Conservation (phyloP, 1,139 yeast species). For the Meyerozyma carpophila region DNA sequence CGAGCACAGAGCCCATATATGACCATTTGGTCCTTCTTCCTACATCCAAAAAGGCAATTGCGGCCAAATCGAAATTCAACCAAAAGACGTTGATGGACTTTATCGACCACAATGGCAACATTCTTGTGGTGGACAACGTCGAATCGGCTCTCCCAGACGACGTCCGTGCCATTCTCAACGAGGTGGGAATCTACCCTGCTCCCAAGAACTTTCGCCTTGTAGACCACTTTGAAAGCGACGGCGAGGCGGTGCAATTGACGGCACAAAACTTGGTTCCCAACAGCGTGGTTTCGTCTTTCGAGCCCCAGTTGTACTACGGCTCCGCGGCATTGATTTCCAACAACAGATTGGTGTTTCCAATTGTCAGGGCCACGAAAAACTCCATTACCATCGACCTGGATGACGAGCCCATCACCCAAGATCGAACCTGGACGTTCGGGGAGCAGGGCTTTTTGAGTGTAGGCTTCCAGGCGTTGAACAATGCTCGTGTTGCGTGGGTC, state of each 20-base stretch:
- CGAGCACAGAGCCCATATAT: slow-evolving; percentile 22
- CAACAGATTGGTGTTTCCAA: slow-evolving; percentile 64
- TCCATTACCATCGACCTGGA: slow-evolving; percentile 48
- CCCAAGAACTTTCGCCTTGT: slow-evolving; percentile 64
- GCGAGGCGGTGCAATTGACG: slow-evolving; percentile 20
- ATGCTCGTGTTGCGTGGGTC: slow-evolving; percentile 77
- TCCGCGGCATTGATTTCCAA: slow-evolving; percentile 37
- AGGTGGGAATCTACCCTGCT: slow-evolving; percentile 79
- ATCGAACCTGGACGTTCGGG: slow-evolving; percentile 75
- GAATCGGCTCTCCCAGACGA: slow-evolving; percentile 54
- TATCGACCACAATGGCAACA: slow-evolving; percentile 65
- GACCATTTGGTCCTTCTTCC: slow-evolving; percentile 36
- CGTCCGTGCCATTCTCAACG: slow-evolving; percentile 62
- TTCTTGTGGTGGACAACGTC: slow-evolving; percentile 55
- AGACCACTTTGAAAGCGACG: slow-evolving; percentile 56
- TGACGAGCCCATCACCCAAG: slow-evolving; percentile 34
- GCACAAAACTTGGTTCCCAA: slow-evolving; percentile 19
- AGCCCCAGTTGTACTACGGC: slow-evolving; percentile 23
- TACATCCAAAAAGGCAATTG: slow-evolving; percentile 29
- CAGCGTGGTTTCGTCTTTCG: slow-evolving; percentile 15
- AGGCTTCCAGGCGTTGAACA: slow-evolving; percentile 76
- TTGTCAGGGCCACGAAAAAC: slow-evolving; percentile 64
- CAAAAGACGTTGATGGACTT: slow-evolving; percentile 40
- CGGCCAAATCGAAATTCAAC: slow-evolving; percentile 25
- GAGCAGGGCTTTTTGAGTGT: slow-evolving; percentile 71